Conservation (phyloP, 805 yeast genomes). For the Metschnikowia cerradonensis region DNA sequence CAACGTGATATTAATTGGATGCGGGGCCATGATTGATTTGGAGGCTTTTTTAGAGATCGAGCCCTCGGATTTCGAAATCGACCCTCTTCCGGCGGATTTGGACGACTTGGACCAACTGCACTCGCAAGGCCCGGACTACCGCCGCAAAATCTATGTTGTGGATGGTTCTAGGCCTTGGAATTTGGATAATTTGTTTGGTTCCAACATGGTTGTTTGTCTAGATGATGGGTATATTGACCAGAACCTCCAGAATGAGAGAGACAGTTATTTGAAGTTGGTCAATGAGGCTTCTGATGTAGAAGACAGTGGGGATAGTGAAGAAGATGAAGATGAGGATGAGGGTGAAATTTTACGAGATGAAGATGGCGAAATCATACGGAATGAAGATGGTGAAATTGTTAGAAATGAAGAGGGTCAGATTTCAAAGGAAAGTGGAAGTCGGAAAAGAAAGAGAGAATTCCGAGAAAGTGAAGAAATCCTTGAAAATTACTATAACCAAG, state of each 20-base stretch:
- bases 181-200: constrained; percentile 84
- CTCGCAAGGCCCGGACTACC: constrained; percentile 20
- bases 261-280: constrained; percentile 57
- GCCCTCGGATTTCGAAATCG: constrained; percentile 46
- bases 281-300: constrained; percentile 22
- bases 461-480: constrained; percentile 50
- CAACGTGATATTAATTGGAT: constrained; percentile 78
- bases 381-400: constrained; percentile 33
- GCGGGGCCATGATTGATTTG: constrained; percentile 89
- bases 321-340: constrained; percentile 7
- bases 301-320: constrained; percentile 11
- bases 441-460: constrained; percentile 38
- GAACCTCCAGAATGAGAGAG: constrained; percentile 50
- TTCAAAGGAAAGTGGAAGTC: neutral
- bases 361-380: neutral
- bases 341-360: neutral
- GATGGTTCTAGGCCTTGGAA: constrained; percentile 98
- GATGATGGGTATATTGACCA: constrained; percentile 80
- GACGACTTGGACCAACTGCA: constrained; percentile 19
- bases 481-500: constrained; percentile 78
- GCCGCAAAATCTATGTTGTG: constrained; percentile 68
- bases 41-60: constrained; percentile 69
- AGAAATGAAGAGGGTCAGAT: constrained; percentile 24
- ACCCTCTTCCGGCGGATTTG: constrained; percentile 19
- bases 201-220: constrained; percentile 69